Base-by-base conservation (phyloP, 2,329 filamentous ascomycete genomes). In the Knufia fluminis region DNA sequence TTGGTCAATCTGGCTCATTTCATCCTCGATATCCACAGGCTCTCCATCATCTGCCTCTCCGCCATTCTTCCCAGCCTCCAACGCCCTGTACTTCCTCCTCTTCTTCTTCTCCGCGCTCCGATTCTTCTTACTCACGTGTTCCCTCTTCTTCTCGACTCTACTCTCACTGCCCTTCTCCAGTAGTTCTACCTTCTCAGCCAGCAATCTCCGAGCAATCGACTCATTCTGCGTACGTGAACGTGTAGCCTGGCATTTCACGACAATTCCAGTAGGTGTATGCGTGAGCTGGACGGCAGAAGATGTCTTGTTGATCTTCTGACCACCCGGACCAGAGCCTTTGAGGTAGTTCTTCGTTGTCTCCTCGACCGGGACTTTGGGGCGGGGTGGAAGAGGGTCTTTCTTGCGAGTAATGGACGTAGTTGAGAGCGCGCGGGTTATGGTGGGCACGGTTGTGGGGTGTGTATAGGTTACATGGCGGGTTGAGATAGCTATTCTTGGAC, bases 241-340 rank as follows among this genome's bases (percentile, higher is more conserved):
- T 7, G 92, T 97, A 17, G 84, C 88, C 68, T 98, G 92, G 49
- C 81, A 91, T 70, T 98, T 98, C 55, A 98, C 79, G 12, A 97
- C 90, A 47, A 96, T 80, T 53, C 91, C 91, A 0, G 90, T 94
- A 4, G 91, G 88, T 14, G 85, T 70, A 66, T 98, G 92, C 58
- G 84, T 92, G 31, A 98, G 75, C 65, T 98, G 92, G 2, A 96
- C 91, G 32, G 91, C 91, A 0, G 87, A 96, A 57, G 83, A 89
- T 22, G 92, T 98, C 79, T 98, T 98, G 70, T 98, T 98, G 84
- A 97, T 97, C 66, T 96, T 96, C 65, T 98, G 92, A 0, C 92
- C 92, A 20, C 92, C 92, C 0, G 92, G 91, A 1, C 92, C 92
- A 59, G 80, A 86, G 60, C 92, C 92, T 65, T 92, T 94, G 53